These are phyloP conservation scores for Adiantum capillusveneris DNA, from an alignment of 75 land plant species.

Conservation along the genomic window DNA sequence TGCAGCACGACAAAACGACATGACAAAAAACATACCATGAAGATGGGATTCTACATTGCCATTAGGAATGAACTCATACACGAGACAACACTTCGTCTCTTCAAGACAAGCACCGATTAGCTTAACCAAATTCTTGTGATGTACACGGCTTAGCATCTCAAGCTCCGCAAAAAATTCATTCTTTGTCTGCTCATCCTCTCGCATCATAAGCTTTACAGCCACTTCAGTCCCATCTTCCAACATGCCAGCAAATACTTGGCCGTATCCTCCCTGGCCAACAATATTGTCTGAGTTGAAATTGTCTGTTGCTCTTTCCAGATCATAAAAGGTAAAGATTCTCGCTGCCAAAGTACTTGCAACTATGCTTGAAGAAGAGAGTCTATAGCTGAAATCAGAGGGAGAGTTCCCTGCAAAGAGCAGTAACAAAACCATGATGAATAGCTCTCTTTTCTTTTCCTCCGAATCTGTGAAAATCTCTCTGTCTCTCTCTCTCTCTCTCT, in stretches of 20 bases:
- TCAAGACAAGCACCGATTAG: constrained; percentile 86
- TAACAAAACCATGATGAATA: no score
- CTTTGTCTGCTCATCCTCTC: constrained; percentile 60
- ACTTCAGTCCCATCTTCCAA: constrained; percentile 72
- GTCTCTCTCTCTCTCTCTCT: no score
- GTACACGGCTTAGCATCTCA: constrained; percentile 90
- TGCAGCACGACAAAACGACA: no score
- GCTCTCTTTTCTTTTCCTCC: no score
- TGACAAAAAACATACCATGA: constrained; percentile 63
- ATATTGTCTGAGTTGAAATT: constrained; percentile 53
- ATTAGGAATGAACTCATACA: constrained; percentile 83
- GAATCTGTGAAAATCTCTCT: no score
- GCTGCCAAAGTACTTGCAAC: constrained; percentile 50
- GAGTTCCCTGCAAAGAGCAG: no score
- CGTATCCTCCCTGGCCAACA: constrained; percentile 93
- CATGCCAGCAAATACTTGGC: constrained; percentile 70
- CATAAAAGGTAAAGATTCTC: constrained; percentile 58
- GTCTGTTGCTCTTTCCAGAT: constrained; percentile 75
- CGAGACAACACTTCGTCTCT: constrained; percentile 56
- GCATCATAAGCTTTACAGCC: constrained; percentile 76
- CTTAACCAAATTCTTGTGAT: constrained; percentile 90
- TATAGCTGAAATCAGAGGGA: no score
- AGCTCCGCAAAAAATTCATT: constrained; percentile 86
- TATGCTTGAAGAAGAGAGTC: constrained; percentile 13
- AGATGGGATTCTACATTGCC: constrained; percentile 97